These are phyloP conservation scores for Quercus rubra DNA, from an alignment of 306 rosid species.

Conservation along the genomic window DNA sequence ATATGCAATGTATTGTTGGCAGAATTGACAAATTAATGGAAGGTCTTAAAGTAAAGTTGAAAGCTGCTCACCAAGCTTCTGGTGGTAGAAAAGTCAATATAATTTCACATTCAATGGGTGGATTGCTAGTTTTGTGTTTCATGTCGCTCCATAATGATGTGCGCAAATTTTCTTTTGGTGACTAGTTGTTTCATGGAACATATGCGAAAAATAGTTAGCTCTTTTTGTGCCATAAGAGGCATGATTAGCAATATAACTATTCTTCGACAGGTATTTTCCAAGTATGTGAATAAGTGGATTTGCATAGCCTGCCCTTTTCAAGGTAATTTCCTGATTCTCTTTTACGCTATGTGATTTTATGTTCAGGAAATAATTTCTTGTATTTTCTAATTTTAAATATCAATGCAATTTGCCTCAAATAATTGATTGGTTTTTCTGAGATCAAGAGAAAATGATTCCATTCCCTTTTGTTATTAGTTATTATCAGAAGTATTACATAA, in stretches of 20 bases:
- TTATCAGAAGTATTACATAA: background rate
- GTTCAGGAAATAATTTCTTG: too few species aligned
- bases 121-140: slow-evolving; percentile 69
- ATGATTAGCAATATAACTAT: slow-evolving; percentile 27
- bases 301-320: slow-evolving; percentile 91
- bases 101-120: slow-evolving; percentile 95
- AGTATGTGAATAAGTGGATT: slow-evolving; percentile 89
- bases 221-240: background rate
- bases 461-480: background rate
- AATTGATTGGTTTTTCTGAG: background rate
- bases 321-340: slow-evolving; percentile 39
- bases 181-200: slow-evolving; percentile 22
- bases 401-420: background rate
- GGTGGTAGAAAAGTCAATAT: slow-evolving; percentile 90
- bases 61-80: slow-evolving; percentile 77
- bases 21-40: slow-evolving; percentile 76
- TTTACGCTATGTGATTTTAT: background rate
- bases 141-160: slow-evolving; percentile 74
- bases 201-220: slow-evolving; percentile 11
- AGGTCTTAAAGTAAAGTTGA: slow-evolving; percentile 69
- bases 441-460: background rate
- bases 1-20: slow-evolving; percentile 19
- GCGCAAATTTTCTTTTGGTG: slow-evolving; percentile 30
- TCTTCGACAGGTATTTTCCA: slow-evolving; percentile 65
- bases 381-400: background rate